Evolutionary conservation across 2,329 filamentous ascomycete species (phyloP), one percentile per base, ranked within the genome.

Genomic region (Lachnellula willkommii): DNA sequence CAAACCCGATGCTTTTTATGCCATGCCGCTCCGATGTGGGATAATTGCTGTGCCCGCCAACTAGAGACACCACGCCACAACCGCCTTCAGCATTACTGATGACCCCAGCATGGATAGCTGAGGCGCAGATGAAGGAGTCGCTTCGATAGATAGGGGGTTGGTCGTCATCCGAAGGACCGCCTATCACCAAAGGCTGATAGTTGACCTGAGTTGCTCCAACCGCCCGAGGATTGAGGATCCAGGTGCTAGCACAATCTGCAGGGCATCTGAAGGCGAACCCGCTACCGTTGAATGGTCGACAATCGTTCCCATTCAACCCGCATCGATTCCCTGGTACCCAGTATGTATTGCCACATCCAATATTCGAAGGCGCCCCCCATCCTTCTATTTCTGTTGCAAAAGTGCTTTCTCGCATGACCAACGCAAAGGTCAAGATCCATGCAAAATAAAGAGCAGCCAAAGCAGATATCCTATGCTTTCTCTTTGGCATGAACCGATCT

Each of bases 121-220:
- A 80, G 56, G 84, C 86, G 68, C 91, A 96, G 53, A 96, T 86
- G 72, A 89, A 95, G 14, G 90, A 95, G 71, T 96, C 91, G 9
- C 88, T 90, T 17, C 94, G 87, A 70, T 97, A 97, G 22, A 88
- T 76, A 0, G 86, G 79, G 4, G 51, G 59, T 22, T 52, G 47
- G 46, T 64, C 63, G 28, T 77, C 72, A 49, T 73, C 71, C 5
- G 75, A 71, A 0, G 82, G 82, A 0, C 87, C 87, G n/a, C 87
- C 87, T 26, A 90, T 76, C 2, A 90, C 79, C n/a, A 89, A 69
- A 1, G 83, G 75, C 24, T 72, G 73, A 67, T 90, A 90, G 47
- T 80, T 75, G 50, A 89, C 74, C 61, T 86, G 81, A 63, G 85
- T 78, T 60, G 83, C 80, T 36, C 89, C 89, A 4, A 94, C 88